Conservation (phyloP, 2,329 filamentous ascomycete species). For the Colletotrichum nymphaeae region DNA sequence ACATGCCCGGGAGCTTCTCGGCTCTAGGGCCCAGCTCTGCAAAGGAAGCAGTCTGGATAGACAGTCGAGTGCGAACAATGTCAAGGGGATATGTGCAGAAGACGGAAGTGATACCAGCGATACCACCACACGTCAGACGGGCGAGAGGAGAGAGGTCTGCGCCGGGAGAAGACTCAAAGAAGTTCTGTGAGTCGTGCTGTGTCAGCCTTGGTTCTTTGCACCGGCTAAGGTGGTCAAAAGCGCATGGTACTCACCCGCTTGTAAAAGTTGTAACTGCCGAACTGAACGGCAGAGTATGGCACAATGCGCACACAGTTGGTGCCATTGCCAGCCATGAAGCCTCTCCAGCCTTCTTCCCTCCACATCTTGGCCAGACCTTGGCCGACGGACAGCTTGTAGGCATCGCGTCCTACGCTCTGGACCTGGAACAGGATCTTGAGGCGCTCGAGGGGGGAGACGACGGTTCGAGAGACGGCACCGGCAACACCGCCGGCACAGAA, state of each 20-base stretch:
- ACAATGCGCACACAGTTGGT: slow-evolving; percentile 99
- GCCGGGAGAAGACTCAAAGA: slow-evolving; percentile 82
- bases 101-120: slow-evolving; percentile 95
- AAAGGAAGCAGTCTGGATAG: slow-evolving; percentile 98
- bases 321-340: slow-evolving; percentile 97
- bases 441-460: slow-evolving; percentile 94
- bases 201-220: slow-evolving; percentile 23
- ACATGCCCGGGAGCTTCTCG: slow-evolving; percentile 89
- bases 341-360: slow-evolving; percentile 94
- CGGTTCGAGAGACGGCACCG: slow-evolving; percentile 95
- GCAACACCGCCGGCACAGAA: slow-evolving; percentile 96
- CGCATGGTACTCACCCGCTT: slow-evolving; percentile 72
- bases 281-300: slow-evolving; percentile 97
- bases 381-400: slow-evolving; percentile 92
- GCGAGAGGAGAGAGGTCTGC: slow-evolving; percentile 78
- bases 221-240: not conserved
- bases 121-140: slow-evolving; percentile 88
- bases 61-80: slow-evolving; percentile 94
- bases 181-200: slow-evolving; percentile 57
- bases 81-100: slow-evolving; percentile 96
- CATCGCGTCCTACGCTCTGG: slow-evolving; percentile 88
- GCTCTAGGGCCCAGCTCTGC: slow-evolving; percentile 74
- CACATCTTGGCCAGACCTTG: slow-evolving; percentile 96
- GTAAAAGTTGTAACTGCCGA: slow-evolving; percentile 98
- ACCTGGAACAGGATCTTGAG: slow-evolving; percentile 98